These are phyloP conservation scores for Verticillium tricorpus DNA, from an alignment of 2,329 filamentous ascomycete genomes.

Conservation along the genomic window DNA sequence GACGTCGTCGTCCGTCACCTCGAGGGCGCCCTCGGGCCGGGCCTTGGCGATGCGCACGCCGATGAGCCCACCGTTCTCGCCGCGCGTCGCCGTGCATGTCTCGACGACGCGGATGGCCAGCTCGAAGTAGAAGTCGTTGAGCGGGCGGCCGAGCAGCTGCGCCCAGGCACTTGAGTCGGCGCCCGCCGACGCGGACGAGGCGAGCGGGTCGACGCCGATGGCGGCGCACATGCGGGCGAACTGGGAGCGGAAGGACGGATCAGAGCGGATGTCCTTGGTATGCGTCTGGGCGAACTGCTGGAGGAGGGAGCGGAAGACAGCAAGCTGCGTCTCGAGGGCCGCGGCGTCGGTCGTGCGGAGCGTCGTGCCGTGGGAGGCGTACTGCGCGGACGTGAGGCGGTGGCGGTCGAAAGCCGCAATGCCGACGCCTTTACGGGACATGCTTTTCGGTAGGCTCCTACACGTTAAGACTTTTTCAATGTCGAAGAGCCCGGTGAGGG, in stretches of 20 bases:
- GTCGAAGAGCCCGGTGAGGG: too few species aligned
- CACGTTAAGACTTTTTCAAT: too few species aligned
- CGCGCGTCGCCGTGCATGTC: slow-evolving; percentile 78
- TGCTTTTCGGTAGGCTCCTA: too few species aligned
- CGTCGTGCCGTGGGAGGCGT: slow-evolving; percentile 81
- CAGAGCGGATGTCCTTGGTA: slow-evolving; percentile 90
- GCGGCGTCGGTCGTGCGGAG: slow-evolving; percentile 81
- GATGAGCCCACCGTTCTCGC: slow-evolving; percentile 90
- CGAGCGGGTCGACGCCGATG: slow-evolving; percentile 92
- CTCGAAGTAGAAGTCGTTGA: slow-evolving; percentile 99
- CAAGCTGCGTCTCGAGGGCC: slow-evolving; percentile 86
- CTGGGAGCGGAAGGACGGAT: slow-evolving; percentile 91
- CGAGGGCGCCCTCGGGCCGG: slow-evolving; percentile 69
- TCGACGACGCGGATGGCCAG: slow-evolving; percentile 94
- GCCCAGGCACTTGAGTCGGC: slow-evolving; percentile 70
- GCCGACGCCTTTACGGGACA: slow-evolving; percentile 80
- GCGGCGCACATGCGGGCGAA: slow-evolving; percentile 98
- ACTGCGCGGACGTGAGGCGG: slow-evolving; percentile 80
- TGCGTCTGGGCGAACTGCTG: slow-evolving; percentile 95
- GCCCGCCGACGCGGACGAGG: slow-evolving; percentile 34
- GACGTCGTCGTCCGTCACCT: slow-evolving; percentile 89
- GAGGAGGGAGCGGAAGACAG: slow-evolving; percentile 91
- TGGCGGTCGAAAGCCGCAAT: slow-evolving; percentile 86
- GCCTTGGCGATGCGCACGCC: slow-evolving; percentile 71
- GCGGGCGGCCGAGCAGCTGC: slow-evolving; percentile 82